Evolutionary conservation across 768 basidiomycete genomes (phyloP).

Genomic region (Rhodosporidiobolus sp.): DNA sequence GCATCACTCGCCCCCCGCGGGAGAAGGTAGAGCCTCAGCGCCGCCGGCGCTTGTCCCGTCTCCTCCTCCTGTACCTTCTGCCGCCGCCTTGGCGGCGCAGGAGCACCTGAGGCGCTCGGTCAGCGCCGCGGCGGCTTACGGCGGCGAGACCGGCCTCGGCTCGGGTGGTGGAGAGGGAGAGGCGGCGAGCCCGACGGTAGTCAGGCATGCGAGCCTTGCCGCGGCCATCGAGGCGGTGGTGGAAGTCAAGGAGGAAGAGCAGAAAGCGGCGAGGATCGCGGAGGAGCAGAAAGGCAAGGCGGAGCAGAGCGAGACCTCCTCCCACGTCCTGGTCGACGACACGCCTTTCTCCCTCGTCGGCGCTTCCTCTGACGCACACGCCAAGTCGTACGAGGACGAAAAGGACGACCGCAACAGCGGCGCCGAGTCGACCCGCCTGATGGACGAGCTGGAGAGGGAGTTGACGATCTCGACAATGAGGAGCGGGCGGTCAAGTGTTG

Average conservation of each 20-base stretch:
- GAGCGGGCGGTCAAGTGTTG: not conserved
- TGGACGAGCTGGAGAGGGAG: slow-evolving; percentile 35
- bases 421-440: slow-evolving; percentile 16
- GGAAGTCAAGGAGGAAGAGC: not conserved
- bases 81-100: no score
- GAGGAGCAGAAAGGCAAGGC: not conserved
- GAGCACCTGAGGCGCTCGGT: no score
- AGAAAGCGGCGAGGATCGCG: not conserved
- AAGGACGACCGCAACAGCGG: not conserved
- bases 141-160: not conserved
- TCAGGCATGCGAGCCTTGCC: not conserved
- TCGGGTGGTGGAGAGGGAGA: not conserved
- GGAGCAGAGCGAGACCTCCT: not conserved
- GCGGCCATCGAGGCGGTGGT: not conserved
- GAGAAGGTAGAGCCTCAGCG: not conserved
- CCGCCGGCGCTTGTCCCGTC: not conserved
- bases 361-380: no score
- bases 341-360: not conserved
- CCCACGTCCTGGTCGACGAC: not conserved
- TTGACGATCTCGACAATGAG: slow-evolving; percentile 19
- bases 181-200: not conserved
- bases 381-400: not conserved
- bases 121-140: no score
- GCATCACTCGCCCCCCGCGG: not conserved
- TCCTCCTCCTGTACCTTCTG: not conserved